Percentiles rank a stretch among this genome's conserved stretches.
phyloP scores from a whole-genome alignment of 1,284 basidiomycete genomes.

The Schizophyllum amplum region DNA sequence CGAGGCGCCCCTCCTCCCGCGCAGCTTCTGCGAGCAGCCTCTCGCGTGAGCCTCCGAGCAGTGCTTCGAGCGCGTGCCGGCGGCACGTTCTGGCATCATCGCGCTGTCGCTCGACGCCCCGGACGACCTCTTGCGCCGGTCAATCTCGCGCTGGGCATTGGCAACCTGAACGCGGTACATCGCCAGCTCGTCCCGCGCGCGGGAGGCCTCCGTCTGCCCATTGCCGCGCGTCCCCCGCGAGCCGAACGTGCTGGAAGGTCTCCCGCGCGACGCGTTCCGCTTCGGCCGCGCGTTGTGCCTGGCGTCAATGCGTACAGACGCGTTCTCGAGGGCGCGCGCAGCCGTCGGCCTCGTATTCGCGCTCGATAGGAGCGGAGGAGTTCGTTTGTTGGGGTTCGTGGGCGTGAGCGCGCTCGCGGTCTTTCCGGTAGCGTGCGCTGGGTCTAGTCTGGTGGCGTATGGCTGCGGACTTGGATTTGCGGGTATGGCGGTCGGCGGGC shows the following conservation, averaged over 20 bases:
- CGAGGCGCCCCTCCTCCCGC: neutral
- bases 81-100: slow-evolving; percentile 24
- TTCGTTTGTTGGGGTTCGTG: slow-evolving; percentile 29
- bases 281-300: slow-evolving; percentile 42
- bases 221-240: neutral
- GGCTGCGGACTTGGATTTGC: neutral
- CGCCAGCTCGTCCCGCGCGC: slow-evolving; percentile 11
- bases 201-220: neutral
- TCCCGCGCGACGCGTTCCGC: slow-evolving; percentile 44
- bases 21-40: slow-evolving; percentile 9
- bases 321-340: slow-evolving; percentile 41
- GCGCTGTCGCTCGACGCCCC: slow-evolving; percentile 22
- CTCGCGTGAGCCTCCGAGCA: slow-evolving; percentile 24
- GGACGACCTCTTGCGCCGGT: slow-evolving; percentile 18
- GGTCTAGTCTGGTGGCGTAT: slow-evolving; percentile 22
- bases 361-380: slow-evolving; percentile 43
- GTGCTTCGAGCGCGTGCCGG: slow-evolving; percentile 20
- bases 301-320: slow-evolving; percentile 42
- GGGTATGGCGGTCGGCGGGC: neutral
- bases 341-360: slow-evolving; percentile 46
- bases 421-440: slow-evolving; percentile 8
- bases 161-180: slow-evolving; percentile 21
- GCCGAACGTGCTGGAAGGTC: slow-evolving; percentile 38
- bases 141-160: slow-evolving; percentile 20
- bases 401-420: slow-evolving; percentile 25